Percentiles rank a stretch among this genome's conserved stretches.
These are phyloP conservation scores for Candida peoriensis DNA, from an alignment of 805 yeast species.

Conservation along the genomic window DNA sequence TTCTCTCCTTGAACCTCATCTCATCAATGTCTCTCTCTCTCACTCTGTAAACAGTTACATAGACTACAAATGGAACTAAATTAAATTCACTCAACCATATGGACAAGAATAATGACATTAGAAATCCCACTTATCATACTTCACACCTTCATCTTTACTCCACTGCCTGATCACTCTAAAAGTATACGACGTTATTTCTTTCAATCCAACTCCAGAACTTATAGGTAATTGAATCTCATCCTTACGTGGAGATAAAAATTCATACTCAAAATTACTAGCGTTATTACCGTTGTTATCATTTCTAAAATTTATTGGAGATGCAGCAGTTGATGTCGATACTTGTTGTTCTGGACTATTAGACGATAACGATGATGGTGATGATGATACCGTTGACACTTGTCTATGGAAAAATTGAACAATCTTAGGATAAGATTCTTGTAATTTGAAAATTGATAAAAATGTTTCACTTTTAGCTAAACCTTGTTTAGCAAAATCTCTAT, in stretches of 20 bases:
- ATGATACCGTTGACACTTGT: background rate
- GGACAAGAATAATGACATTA: too few species aligned
- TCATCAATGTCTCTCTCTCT: too few species aligned
- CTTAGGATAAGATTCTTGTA: slow-evolving; percentile 10
- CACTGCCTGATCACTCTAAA: slow-evolving; percentile 9
- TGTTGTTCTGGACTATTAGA: too few species aligned
- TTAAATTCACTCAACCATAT: too few species aligned
- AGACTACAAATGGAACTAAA: too few species aligned
- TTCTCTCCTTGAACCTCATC: too few species aligned
- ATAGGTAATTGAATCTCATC: slow-evolving; percentile 11
- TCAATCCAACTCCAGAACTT: slow-evolving; percentile 1
- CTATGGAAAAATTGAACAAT: slow-evolving; percentile 6
- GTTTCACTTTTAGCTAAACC: slow-evolving; percentile 8
- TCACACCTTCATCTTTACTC: slow-evolving; percentile 3
- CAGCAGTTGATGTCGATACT: too few species aligned
- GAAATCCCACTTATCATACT: slow-evolving; percentile 1
- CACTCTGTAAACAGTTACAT: too few species aligned
- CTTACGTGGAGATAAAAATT: too few species aligned
- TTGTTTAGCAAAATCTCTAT: slow-evolving; percentile 6
- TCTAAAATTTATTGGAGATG: too few species aligned
- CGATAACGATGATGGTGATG: background rate
- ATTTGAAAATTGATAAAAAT: slow-evolving; percentile 8
- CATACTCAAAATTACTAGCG: too few species aligned
- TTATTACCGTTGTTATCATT: too few species aligned
- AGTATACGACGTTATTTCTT: slow-evolving; percentile 8